Conservation (phyloP, 2,329 filamentous ascomycete species). For the Dactylellina leptospora region DNA sequence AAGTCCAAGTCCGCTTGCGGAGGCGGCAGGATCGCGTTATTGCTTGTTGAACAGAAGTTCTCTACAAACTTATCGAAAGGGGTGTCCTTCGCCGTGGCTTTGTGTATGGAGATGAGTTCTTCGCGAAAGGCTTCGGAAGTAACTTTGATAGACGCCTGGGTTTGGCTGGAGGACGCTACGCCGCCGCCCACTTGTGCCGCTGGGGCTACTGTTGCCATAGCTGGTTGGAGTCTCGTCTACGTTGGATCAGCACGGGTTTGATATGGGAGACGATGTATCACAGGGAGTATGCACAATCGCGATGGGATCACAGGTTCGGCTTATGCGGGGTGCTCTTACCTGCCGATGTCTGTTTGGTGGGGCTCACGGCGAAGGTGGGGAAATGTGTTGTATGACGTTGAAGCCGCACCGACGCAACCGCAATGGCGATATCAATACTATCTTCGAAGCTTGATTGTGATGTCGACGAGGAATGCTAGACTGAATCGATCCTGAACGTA, state of each 20-base stretch:
- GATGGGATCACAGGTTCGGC: too few relatives aligned
- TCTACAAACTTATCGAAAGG: conserved; percentile 48
- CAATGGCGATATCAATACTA: too few relatives aligned
- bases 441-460: not conserved
- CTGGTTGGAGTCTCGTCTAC: not conserved
- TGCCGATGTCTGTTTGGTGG: conserved; percentile 1
- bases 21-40: conserved; percentile 53
- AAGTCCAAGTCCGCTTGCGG: conserved; percentile 64
- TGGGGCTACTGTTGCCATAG: conserved; percentile 37
- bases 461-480: not conserved
- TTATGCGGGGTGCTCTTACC: too few relatives aligned
- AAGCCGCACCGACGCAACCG: not conserved
- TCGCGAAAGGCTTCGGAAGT: conserved; percentile 46
- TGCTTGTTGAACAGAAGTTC: conserved; percentile 49
- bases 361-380: conserved; percentile 16
- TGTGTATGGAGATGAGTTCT: conserved; percentile 53
- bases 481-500: too few relatives aligned
- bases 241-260: too few relatives aligned
- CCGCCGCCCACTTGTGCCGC: conserved; percentile 51
- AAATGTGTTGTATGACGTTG: conserved; percentile 37
- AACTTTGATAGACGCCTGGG: conserved; percentile 40
- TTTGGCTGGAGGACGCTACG: conserved; percentile 33
- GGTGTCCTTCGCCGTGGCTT: conserved; percentile 8
- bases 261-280: too few relatives aligned
- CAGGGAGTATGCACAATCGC: too few relatives aligned